Conservation (phyloP, 495 filamentous ascomycete genomes). For the Evernia prunastri region DNA sequence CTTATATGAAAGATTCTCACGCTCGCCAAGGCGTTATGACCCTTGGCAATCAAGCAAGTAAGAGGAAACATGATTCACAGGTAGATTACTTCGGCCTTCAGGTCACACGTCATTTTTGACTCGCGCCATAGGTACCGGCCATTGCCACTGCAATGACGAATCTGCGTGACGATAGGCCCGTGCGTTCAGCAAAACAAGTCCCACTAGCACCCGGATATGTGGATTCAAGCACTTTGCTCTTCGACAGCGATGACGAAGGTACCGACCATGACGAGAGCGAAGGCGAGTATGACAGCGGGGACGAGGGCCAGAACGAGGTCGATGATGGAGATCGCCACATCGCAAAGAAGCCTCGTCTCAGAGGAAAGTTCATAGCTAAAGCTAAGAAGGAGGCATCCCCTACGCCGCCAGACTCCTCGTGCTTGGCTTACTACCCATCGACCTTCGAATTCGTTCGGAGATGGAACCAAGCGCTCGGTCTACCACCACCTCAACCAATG, state of each 20-base stretch:
- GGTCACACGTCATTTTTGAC: not conserved
- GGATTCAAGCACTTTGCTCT: conserved; percentile 12
- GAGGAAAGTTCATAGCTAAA: not conserved
- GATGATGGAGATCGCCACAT: conserved; percentile 1
- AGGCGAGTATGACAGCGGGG: not conserved
- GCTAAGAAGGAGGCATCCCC: not conserved
- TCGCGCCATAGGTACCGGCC: not conserved
- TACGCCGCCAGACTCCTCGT: conserved; percentile 2
- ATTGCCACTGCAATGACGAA: not conserved
- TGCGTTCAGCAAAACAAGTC: conserved; percentile 7
- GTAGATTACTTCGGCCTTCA: not conserved
- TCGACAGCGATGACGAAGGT: conserved; percentile 13
- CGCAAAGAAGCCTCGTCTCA: conserved; percentile 1
- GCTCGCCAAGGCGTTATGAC: not conserved
- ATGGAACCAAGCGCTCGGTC: conserved; percentile 6
- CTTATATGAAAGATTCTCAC: not conserved
- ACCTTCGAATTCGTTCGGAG: not conserved
- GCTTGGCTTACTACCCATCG: not conserved
- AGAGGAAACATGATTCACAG: not conserved
- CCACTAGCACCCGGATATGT: conserved; percentile 1
- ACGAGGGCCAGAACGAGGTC: conserved; percentile 2
- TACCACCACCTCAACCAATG: not conserved
- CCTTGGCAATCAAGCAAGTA: not conserved
- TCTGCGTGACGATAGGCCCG: conserved; percentile 1
- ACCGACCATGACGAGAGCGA: not conserved